phyloP scores from a whole-genome alignment of 2,329 filamentous ascomycete genomes.

The Chlorencoelia australis region DNA sequence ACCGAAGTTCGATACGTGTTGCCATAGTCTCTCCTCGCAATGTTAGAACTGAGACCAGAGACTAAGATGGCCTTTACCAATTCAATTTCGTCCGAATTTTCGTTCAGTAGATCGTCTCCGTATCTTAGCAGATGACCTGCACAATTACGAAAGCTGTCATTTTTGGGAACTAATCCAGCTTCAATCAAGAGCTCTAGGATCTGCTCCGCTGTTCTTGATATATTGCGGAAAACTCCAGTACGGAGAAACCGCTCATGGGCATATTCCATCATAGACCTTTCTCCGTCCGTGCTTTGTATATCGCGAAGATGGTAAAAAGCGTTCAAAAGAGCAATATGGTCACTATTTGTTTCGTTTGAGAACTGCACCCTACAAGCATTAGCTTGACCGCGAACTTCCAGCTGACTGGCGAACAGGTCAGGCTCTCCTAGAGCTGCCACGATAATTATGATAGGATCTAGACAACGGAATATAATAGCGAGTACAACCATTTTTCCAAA shows the following conservation, averaged over 20 bases:
- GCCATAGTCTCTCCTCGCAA: slow-evolving; percentile 22
- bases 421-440: slow-evolving; percentile 78
- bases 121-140: slow-evolving; percentile 13
- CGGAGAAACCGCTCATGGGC: slow-evolving; percentile 24
- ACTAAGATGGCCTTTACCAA: slow-evolving; percentile 38
- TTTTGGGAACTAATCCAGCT: neutral
- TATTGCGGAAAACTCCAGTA: slow-evolving; percentile 1
- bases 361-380: slow-evolving; percentile 66
- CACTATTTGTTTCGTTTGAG: slow-evolving; percentile 37
- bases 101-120: slow-evolving; percentile 31
- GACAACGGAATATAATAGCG: slow-evolving; percentile 81
- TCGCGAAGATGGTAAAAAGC: slow-evolving; percentile 33
- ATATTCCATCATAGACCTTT: neutral
- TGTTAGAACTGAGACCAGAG: slow-evolving; percentile 35
- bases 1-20: neutral
- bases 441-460: slow-evolving; percentile 79
- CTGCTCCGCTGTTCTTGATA: neutral
- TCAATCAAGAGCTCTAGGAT: slow-evolving; percentile 2
- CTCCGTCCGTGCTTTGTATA: slow-evolving; percentile 13
- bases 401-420: slow-evolving; percentile 71
- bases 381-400: slow-evolving; percentile 61
- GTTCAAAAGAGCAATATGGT: slow-evolving; percentile 36
- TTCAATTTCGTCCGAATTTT: slow-evolving; percentile 32
- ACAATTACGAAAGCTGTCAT: neutral
- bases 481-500: slow-evolving; percentile 91